Base-by-base conservation (phyloP, 2,329 filamentous ascomycete species). In the Trichoderma guizhouense region DNA sequence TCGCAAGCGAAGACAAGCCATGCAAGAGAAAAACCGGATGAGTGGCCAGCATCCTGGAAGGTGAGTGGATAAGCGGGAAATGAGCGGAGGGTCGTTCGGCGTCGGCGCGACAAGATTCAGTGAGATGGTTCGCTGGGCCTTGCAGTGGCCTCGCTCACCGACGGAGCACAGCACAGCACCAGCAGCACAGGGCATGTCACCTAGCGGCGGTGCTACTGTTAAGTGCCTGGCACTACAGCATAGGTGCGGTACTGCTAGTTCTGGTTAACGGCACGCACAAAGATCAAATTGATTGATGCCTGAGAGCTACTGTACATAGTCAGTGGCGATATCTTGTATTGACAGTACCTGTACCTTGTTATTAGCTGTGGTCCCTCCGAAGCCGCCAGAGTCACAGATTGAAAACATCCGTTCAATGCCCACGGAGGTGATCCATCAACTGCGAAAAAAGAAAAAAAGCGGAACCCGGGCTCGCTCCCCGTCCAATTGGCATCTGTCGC, bases 11-110 rank as follows among this genome's bases (percentile, higher is more conserved):
- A 57, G 51, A 58, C 26, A n/a, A 43, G n/a, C 14, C 60, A 36
- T 53, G 57, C 55, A 43, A 57, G 69, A 65, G 34, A 43, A 47
- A 64, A 64, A 69, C 57, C n/a, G 47, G 57, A 55, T 66, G 57
- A 68, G 36, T 66, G 47, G 63, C 34, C 28, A 60, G 57, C 69
- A 71, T 24, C 47, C 58, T 24, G 69, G 60, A 43, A 28, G 72
- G 18, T 51, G 43, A 73, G 74, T 75, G 72, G 72, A 53, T 61
- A 62, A 6, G 5, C 39, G 73, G 73, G 74, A 74, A 74, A 75
- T 75, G 73, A 65, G 69, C 74, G 60, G 69, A 71, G 73, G 67
- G 72, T 47, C 47, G 5, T 28, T 32, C 55, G 66, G 66, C 24
- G 66, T 69, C 53, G 66, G 55, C 64, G 64, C 51, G 64, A 57